Evolutionary conservation across 495 filamentous ascomycete species (phyloP), one percentile per base, ranked within the genome.

Genomic region (Podospora tetraspora): DNA sequence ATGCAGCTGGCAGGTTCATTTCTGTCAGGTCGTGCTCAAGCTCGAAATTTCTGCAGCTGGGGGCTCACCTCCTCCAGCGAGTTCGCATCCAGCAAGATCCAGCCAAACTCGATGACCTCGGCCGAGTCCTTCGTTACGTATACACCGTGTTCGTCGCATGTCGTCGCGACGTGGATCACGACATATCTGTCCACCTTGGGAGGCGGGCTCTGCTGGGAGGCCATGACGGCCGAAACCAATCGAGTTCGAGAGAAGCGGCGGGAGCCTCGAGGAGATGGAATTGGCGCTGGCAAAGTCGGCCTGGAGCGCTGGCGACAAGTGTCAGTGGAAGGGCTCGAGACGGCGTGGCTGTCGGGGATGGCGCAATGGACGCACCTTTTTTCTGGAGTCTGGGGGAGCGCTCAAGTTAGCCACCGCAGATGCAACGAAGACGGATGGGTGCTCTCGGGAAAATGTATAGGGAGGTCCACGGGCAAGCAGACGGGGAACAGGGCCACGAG

Each of bases 51-150:
- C 43, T 67, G 25, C 24, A 30, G 10, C 61, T 34, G 25, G 16
- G 16, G 70, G 71, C 78, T 71, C 85, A 97, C 94, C 91, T 97
- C 94, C 65, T 97, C 93, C 71, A 92, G 90, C 61, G 86, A 89
- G 81, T 94, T 92, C 64, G 93, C 89, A 79, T 99, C 93, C 67
- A 98, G 84, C 70, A 99, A 79, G 72, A 98, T 96, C 96, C 95
- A 99, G 60, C 95, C 95, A 73, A 99, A 84, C 85, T 99, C 95
- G 78, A 99, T 98, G 64, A 99, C 96, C 81, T 99, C 95, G 67
- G 95, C 96, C 52, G 94, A 97, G 77, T 99, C 95, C 82, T 97
- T 97, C 37, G 96, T 98, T 63, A 99, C 95, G 81, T 98, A 99
- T 66, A 99, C 96, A 68, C 95, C 95, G 81, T 99, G 95, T 75